phyloP scores from a whole-genome alignment of 83 land plant species.

The Diphasiastrum complanatum region DNA sequence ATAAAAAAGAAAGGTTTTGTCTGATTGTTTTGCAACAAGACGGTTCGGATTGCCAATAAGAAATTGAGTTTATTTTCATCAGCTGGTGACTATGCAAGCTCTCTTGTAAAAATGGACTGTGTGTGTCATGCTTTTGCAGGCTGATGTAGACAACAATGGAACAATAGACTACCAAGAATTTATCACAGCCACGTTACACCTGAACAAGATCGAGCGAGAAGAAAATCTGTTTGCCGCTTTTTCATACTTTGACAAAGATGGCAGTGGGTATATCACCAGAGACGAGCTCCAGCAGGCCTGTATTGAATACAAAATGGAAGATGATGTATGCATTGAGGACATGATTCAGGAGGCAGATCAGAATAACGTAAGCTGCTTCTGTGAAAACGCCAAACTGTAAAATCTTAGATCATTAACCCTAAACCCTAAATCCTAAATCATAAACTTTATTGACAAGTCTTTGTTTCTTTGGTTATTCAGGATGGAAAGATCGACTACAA shows the following conservation, averaged over 20 bases:
- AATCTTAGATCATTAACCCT: too few species aligned
- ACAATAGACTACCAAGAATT: constrained; percentile 19
- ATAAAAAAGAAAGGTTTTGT: too few species aligned
- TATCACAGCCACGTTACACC: constrained; percentile 40
- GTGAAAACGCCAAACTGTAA: too few species aligned
- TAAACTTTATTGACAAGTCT: too few species aligned
- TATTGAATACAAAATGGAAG: constrained; percentile 19
- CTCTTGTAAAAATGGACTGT: neutral
- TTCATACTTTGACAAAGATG: constrained; percentile 43
- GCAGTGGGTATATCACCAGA: constrained; percentile 17
- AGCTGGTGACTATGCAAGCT: neutral
- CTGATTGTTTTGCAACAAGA: too few species aligned
- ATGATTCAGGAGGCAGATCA: constrained; percentile 16
- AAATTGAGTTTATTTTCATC: neutral
- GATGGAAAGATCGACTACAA: neutral
- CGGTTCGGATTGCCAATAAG: neutral
- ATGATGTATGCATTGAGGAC: constrained; percentile 13
- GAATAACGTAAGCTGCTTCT: constrained; percentile 9
- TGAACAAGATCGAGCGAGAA: constrained; percentile 34
- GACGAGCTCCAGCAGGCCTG: constrained; percentile 23
- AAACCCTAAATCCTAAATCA: too few species aligned
- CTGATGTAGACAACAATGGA: constrained; percentile 23
- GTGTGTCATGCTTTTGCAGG: neutral
- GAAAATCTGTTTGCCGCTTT: constrained; percentile 27
- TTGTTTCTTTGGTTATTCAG: neutral